Conservation (phyloP, 352 stramenopile genomes). For the Peronospora farinosa region DNA sequence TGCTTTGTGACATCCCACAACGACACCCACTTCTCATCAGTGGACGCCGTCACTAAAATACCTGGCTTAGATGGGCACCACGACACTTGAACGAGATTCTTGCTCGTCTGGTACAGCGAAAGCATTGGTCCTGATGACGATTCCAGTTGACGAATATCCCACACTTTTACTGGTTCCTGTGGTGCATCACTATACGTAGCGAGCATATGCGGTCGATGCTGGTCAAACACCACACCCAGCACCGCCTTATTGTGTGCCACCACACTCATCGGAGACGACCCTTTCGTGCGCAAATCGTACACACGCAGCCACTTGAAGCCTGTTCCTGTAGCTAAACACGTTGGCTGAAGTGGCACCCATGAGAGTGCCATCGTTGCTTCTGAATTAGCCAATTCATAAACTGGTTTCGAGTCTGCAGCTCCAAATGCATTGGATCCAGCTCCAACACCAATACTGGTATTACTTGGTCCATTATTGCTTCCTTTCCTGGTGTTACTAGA, state of each 20-base stretch:
- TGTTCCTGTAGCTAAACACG: slow-evolving; percentile 72
- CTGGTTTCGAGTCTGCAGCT: slow-evolving; percentile 42
- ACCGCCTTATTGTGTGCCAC: slow-evolving; percentile 83
- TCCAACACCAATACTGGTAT: slow-evolving; percentile 19
- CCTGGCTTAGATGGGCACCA: slow-evolving; percentile 81
- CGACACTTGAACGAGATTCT: slow-evolving; percentile 67
- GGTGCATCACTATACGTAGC: slow-evolving; percentile 79
- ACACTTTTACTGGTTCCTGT: slow-evolving; percentile 81
- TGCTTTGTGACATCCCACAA: slow-evolving; percentile 78
- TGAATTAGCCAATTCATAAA: slow-evolving; percentile 79
- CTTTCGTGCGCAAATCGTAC: slow-evolving; percentile 67
- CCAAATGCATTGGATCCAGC: slow-evolving; percentile 26
- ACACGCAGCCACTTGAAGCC: slow-evolving; percentile 86
- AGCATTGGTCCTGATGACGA: slow-evolving; percentile 52
- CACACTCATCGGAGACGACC: slow-evolving; percentile 63
- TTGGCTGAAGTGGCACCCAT: slow-evolving; percentile 78
- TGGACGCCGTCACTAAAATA: slow-evolving; percentile 69
- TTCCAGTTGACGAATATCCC: slow-evolving; percentile 82
- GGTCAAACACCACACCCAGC: slow-evolving; percentile 74
- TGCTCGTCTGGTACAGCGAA: slow-evolving; percentile 67
- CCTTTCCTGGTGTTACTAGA: slow-evolving; percentile 23
- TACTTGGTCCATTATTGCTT: slow-evolving; percentile 11
- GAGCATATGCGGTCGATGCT: slow-evolving; percentile 72
- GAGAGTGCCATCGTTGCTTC: slow-evolving; percentile 75
- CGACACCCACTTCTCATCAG: slow-evolving; percentile 77